phyloP scores from a whole-genome alignment of 2,329 filamentous ascomycete species.

The Trichoderma guizhouense region DNA sequence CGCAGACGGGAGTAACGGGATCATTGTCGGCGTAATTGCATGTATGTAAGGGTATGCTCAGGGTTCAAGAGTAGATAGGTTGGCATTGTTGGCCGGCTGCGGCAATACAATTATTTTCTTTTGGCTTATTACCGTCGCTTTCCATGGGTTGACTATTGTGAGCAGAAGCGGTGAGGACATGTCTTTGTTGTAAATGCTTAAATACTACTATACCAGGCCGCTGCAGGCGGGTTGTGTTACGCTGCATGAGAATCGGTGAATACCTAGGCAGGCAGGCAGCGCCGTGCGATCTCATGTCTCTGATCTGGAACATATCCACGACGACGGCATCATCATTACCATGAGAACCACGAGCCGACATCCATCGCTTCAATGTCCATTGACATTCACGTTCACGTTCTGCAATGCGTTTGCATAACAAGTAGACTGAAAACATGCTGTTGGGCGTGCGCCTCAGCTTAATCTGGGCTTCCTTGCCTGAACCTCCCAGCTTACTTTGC shows the following conservation, averaged over 20 bases:
- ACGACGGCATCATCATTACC: background rate
- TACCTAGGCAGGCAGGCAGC: background rate
- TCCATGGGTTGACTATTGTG: background rate
- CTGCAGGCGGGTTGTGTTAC: background rate
- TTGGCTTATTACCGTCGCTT: background rate
- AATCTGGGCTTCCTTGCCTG: background rate
- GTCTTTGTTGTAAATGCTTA: background rate
- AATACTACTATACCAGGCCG: background rate
- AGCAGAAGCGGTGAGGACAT: background rate
- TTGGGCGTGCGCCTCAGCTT: background rate
- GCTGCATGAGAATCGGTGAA: background rate
- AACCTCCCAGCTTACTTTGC: background rate
- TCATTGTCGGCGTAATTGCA: constrained; percentile 18
- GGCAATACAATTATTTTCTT: constrained; percentile 10
- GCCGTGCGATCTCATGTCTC: background rate
- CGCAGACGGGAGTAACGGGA: constrained; percentile 20
- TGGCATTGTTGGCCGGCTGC: background rate
- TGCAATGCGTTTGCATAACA: background rate
- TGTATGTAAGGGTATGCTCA: constrained; percentile 16
- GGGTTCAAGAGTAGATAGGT: constrained; percentile 14
- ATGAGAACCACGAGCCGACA: background rate
- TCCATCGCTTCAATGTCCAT: background rate
- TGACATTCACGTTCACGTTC: background rate
- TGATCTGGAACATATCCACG: background rate
- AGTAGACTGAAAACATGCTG: background rate